Base-by-base conservation (phyloP, 805 yeast species). In the Jamesozyma rosinii region DNA sequence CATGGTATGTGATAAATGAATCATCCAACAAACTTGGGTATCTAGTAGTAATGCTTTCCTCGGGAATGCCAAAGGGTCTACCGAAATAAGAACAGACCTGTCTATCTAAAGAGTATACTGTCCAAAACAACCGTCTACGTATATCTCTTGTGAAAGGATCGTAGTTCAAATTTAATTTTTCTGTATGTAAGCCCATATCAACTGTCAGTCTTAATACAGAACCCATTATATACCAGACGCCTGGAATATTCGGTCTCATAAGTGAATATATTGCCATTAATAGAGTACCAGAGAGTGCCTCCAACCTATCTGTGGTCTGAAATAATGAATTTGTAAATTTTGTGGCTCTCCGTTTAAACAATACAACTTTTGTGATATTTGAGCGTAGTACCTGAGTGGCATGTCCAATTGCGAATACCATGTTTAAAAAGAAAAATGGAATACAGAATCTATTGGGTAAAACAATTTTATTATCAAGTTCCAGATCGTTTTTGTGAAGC, bases 151-250 rank as follows among this genome's bases (percentile, higher is more conserved):
- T 66, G 52, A 74, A 79, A 0, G 82, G 74, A 48, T 79, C 79
- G 43, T 64, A 63, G 19, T 63, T 61, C 39, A 51, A 49, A 43
- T 68, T 61, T 33, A 64, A 48, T 41, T 63, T 65, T 53, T 87
- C 95, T 31, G 78, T 76, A 60, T 88, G 96, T 6, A 88, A 67
- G 1, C 95, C 95, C 46, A 88, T 61, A 61, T 88, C 96, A 24
- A 87, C 85, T 52, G 90, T 79, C 40, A 85, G 62, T 47, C 96
- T 70, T 40, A 86, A 62, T 0, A 90, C 88, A 1, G 85, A 76
- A 0, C 95, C 95, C 49, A 85, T 65, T 3, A 83, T 77, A 58
- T 85, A 85, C 97, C 97, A 88, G n/a, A 85, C 86, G 3, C 95
- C 92, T 0, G 95, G 95, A 13, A 76, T 76, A 1, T 90, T 80